These are phyloP conservation scores for Diaporthe longicolla DNA, from an alignment of 2,329 filamentous ascomycete species.

Conservation along the genomic window DNA sequence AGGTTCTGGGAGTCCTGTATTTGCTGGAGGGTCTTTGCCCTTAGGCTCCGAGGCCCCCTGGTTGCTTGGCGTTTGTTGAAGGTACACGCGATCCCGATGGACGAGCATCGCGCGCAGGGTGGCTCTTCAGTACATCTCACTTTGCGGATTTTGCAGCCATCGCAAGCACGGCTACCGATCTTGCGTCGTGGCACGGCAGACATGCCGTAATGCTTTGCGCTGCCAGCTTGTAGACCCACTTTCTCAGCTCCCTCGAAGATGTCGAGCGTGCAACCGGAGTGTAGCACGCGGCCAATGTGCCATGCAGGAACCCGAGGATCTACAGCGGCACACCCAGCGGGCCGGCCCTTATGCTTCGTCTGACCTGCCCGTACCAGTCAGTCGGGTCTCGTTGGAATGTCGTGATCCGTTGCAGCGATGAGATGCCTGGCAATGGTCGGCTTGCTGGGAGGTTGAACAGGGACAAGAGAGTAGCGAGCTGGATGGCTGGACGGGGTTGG, in stretches of 20 bases:
- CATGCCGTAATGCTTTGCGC: background rate
- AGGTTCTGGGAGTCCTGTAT: constrained; percentile 53
- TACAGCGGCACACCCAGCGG: constrained; percentile 23
- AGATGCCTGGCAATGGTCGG: constrained; percentile 14
- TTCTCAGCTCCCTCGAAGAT: constrained; percentile 1
- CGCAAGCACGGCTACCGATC: constrained; percentile 60
- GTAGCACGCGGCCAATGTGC: constrained; percentile 13
- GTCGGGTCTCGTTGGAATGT: constrained; percentile 23
- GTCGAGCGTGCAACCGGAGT: background rate
- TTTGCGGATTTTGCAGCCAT: constrained; percentile 68
- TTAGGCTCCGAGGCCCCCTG: constrained; percentile 61
- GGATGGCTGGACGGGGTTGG: background rate
- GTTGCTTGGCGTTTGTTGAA: constrained; percentile 61
- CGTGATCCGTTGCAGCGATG: constrained; percentile 31
- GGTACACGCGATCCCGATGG: constrained; percentile 63
- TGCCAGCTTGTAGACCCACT: constrained; percentile 9
- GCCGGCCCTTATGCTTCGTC: constrained; percentile 22
- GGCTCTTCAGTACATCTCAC: constrained; percentile 63
- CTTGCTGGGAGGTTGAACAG: constrained; percentile 13
- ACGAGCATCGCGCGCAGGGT: constrained; percentile 61
- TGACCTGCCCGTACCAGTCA: constrained; percentile 4
- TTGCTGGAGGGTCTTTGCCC: constrained; percentile 60
- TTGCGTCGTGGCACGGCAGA: constrained; percentile 46
- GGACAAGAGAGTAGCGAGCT: background rate
- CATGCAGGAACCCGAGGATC: constrained; percentile 28